These are phyloP conservation scores for Talaromyces sp. DNA, from an alignment of 2,329 filamentous ascomycete genomes.

Conservation along the genomic window DNA sequence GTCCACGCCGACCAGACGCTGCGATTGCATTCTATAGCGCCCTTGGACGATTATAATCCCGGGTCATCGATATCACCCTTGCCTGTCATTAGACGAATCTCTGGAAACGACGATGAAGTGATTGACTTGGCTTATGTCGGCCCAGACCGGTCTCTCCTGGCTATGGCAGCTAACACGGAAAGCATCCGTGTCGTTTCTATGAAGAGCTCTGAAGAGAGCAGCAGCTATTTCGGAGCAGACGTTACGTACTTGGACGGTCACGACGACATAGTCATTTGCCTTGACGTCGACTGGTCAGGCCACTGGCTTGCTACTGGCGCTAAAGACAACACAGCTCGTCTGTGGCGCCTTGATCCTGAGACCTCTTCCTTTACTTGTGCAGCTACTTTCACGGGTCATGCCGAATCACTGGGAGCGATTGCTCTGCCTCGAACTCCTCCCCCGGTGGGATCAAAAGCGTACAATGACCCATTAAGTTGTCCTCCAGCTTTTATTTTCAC, in stretches of 20 bases:
- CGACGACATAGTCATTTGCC: slow-evolving; percentile 88
- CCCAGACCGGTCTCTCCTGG: slow-evolving; percentile 72
- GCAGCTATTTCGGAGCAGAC: slow-evolving; percentile 80
- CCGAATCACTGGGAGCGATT: slow-evolving; percentile 88
- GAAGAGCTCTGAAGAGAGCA: slow-evolving; percentile 20
- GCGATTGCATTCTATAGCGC: slow-evolving; percentile 59
- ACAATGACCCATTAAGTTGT: slow-evolving; percentile 67
- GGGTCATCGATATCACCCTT: slow-evolving; percentile 52
- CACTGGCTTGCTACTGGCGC: slow-evolving; percentile 94
- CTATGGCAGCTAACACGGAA: slow-evolving; percentile 91
- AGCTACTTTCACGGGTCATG: slow-evolving; percentile 81
- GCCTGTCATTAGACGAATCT: slow-evolving; percentile 68
- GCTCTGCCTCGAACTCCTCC: slow-evolving; percentile 70
- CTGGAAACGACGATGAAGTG: slow-evolving; percentile 94
- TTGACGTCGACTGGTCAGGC: slow-evolving; percentile 94
- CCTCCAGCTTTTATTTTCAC: slow-evolving; percentile 83
- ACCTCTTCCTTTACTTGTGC: slow-evolving; percentile 73
- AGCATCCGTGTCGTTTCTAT: slow-evolving; percentile 84
- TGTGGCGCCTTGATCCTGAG: slow-evolving; percentile 80
- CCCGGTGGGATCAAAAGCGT: slow-evolving; percentile 62
- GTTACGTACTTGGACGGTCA: slow-evolving; percentile 82
- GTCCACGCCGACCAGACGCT: slow-evolving; percentile 88
- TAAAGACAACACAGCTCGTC: slow-evolving; percentile 88
- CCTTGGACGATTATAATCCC: slow-evolving; percentile 30
- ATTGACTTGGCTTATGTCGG: slow-evolving; percentile 89